Percentiles rank a stretch among this genome's conserved stretches.
Evolutionary conservation across 2,329 filamentous ascomycete genomes (phyloP).

Genomic region (Juglanconis sp.): DNA sequence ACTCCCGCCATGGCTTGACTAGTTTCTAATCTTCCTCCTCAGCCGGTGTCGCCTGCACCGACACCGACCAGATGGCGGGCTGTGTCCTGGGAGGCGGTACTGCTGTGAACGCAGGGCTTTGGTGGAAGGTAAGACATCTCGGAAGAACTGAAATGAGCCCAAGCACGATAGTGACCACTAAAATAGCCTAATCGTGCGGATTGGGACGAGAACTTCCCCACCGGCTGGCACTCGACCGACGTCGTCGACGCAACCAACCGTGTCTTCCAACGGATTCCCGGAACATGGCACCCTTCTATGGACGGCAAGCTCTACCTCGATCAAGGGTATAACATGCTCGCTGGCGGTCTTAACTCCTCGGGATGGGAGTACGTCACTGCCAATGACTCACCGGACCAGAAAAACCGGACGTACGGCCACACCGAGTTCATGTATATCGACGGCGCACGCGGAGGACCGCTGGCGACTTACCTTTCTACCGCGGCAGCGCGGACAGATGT

Average conservation of each 20-base stretch:
- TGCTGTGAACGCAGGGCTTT: conserved; percentile 62
- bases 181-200: conserved; percentile 56
- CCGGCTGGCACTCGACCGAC: conserved; percentile 66
- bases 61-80: conserved; percentile 65
- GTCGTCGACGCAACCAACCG: conserved; percentile 56
- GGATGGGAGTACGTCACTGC: conserved; percentile 60
- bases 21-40: conserved; percentile 27
- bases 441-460: conserved; percentile 65
- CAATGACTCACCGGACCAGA: conserved; percentile 57
- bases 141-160: too few relatives aligned
- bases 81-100: conserved; percentile 62
- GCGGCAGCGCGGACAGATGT: conserved; percentile 54
- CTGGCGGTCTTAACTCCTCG: conserved; percentile 52
- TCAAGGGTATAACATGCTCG: conserved; percentile 61
- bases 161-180: not conserved
- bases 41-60: conserved; percentile 58
- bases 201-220: conserved; percentile 70
- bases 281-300: conserved; percentile 62
- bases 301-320: conserved; percentile 67
- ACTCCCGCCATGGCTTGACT: not conserved
- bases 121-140: conserved; percentile 49
- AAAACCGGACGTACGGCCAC: conserved; percentile 63
- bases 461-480: conserved; percentile 67
- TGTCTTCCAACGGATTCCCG: conserved; percentile 68
- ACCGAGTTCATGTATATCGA: conserved; percentile 65